Percentiles rank a stretch among this genome's conserved stretches.
These are phyloP conservation scores for Tolypocladium endophyticum DNA, from an alignment of 2,329 filamentous ascomycete species.

Conservation along the genomic window DNA sequence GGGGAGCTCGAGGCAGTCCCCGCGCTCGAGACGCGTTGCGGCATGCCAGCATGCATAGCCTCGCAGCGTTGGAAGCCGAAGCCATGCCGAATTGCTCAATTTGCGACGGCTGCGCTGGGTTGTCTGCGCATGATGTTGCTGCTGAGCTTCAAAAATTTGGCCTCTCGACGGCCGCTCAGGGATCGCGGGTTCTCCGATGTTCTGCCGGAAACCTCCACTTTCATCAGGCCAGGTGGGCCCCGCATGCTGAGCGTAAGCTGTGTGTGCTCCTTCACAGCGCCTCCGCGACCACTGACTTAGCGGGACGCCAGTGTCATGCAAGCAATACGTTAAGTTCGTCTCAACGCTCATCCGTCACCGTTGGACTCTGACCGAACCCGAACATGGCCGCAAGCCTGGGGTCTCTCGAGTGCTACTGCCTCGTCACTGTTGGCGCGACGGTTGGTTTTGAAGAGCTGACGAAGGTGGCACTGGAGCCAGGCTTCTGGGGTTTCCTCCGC, in stretches of 20 bases:
- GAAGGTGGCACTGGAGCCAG: constrained; percentile 47
- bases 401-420: constrained; percentile 38
- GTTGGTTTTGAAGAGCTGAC: constrained; percentile 70
- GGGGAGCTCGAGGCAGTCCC: constrained; percentile 12
- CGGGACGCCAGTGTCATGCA: not conserved
- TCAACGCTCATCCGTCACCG: not conserved
- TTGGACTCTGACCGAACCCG: too few species aligned
- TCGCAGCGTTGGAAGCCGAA: constrained; percentile 25
- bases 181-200: constrained; percentile 9
- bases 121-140: constrained; percentile 10
- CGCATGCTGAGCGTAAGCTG: not conserved
- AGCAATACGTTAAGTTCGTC: not conserved
- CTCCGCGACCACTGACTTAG: not conserved
- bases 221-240: not conserved
- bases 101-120: constrained; percentile 12
- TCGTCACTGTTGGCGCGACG: constrained; percentile 89
- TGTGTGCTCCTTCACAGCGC: not conserved
- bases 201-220: constrained; percentile 10
- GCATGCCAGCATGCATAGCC: constrained; percentile 24
- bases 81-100: constrained; percentile 22
- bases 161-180: constrained; percentile 6
- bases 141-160: constrained; percentile 21
- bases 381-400: constrained; percentile 3
- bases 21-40: constrained; percentile 16
- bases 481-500: constrained; percentile 52